Evolutionary conservation across 73 alveolate species (phyloP), one percentile per base, ranked within the genome.

Genomic region (Stentor coeruleus): DNA sequence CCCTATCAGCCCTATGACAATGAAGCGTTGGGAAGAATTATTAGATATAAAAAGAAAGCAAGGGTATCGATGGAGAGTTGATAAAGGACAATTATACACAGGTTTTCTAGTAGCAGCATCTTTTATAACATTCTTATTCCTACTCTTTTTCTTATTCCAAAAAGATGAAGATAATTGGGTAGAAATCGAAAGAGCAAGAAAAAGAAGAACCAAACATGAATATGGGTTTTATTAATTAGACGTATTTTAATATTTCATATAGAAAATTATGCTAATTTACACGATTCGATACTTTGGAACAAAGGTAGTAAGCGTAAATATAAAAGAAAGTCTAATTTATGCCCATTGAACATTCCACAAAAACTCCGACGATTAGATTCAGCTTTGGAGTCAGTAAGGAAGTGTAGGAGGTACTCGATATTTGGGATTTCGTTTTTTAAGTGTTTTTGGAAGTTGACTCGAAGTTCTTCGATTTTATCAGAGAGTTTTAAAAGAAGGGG

Each of bases 91-190:
- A 75, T 33, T 75, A 20, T 14, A 26, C 14, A 14, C 72, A 37
- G 38, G n/a, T 14, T n/a, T n/a, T 0, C 26, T 75, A 30, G 38
- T 75, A 30, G 41, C 39, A 1, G n/a, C 37, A n/a, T 20, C 59
- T 39, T 75, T 75, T 37, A 66, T 37, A 15, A 40, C 58, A n/a
- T 75, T 75, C 31, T 6, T 75, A 0, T 14, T 33, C 66, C 3
- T 75, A 75, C 77, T 75, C 39, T 75, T 20, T 28, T 75, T 20
- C 84, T 75, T 75, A 38, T 75, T 26, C 2, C 15, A 28, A 14
- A 35, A 35, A 36, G 72, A 75, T 75, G 83, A 75, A 38, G 72
- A 88, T 20, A 20, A 20, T 33, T 66, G 79, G 79, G 79, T 66
- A 2, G 15, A 31, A 2, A 20, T 66, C n/a, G 79, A 66, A 66